These are phyloP conservation scores for Pelagophyceae sp. DNA, from an alignment of 352 stramenopile genomes.

Conservation along the genomic window DNA sequence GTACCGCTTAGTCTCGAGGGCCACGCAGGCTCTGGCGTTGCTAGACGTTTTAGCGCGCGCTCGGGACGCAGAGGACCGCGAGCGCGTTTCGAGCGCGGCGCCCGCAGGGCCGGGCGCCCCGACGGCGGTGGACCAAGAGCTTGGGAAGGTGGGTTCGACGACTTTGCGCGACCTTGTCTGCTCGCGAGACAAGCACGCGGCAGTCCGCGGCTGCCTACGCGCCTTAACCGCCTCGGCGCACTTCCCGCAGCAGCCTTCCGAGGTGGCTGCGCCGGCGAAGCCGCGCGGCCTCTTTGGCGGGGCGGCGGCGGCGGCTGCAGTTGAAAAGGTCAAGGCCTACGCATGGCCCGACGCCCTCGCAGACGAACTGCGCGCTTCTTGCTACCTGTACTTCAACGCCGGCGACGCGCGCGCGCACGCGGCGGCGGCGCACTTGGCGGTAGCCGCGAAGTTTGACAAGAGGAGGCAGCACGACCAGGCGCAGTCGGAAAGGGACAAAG, in stretches of 20 bases:
- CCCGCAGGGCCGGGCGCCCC: too few relatives aligned
- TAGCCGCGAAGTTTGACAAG: background rate
- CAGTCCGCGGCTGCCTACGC: background rate
- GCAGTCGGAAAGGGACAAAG: background rate
- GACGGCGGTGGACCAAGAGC: constrained; percentile 6
- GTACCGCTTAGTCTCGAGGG: constrained; percentile 12
- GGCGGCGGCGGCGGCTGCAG: background rate
- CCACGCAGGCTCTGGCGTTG: background rate
- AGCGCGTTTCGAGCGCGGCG: background rate
- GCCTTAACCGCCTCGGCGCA: background rate
- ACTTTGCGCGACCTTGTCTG: background rate
- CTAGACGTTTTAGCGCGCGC: background rate
- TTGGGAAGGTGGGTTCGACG: background rate
- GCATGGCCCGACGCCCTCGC: constrained; percentile 1
- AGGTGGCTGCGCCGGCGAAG: background rate
- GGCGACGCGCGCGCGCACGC: background rate
- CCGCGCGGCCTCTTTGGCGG: background rate
- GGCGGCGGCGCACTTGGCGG: background rate
- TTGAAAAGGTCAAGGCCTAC: background rate
- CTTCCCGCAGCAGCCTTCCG: background rate
- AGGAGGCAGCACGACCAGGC: background rate
- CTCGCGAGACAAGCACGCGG: background rate
- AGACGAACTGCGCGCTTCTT: background rate
- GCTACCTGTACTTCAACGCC: background rate
- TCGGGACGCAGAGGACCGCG: constrained; percentile 7